These are phyloP conservation scores for Macadamia tetraphylla DNA, from an alignment of 164 flowering plant species.

Conservation along the genomic window DNA sequence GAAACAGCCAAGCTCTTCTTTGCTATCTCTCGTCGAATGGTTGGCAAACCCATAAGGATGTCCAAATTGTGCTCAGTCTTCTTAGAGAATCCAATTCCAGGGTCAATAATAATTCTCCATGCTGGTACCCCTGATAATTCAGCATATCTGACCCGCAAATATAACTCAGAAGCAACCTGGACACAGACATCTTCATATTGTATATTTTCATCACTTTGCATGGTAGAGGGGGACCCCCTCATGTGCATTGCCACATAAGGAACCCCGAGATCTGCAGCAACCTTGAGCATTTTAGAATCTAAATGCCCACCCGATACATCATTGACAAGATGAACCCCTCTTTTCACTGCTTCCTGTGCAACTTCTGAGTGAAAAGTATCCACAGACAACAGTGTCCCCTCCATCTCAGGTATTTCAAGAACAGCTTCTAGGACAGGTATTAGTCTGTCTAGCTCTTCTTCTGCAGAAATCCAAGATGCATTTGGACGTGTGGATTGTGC, in stretches of 20 bases:
- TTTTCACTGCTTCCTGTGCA: slow-evolving; percentile 65
- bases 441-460: slow-evolving; percentile 75
- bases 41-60: slow-evolving; percentile 45
- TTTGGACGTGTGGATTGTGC: slow-evolving; percentile 93
- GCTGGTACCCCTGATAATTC: slow-evolving; percentile 78
- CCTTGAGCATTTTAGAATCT: slow-evolving; percentile 58
- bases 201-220: slow-evolving; percentile 68
- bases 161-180: slow-evolving; percentile 62
- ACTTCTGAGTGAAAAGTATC: slow-evolving; percentile 88
- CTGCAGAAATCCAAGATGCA: slow-evolving; percentile 61
- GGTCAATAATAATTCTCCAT: slow-evolving; percentile 88
- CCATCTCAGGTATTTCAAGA: slow-evolving; percentile 51
- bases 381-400: slow-evolving; percentile 66
- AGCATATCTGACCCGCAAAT: slow-evolving; percentile 46
- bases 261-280: slow-evolving; percentile 57
- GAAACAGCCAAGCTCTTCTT: slow-evolving; percentile 63
- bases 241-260: slow-evolving; percentile 87
- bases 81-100: slow-evolving; percentile 94
- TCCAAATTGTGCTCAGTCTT: slow-evolving; percentile 63
- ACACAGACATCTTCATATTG: slow-evolving; percentile 62
- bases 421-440: slow-evolving; percentile 80
- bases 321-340: slow-evolving; percentile 75
- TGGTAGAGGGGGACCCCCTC: slow-evolving; percentile 86
- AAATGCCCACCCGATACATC: slow-evolving; percentile 85
- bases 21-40: slow-evolving; percentile 51